These are phyloP conservation scores for Ganoderma multipileum DNA, from an alignment of 1,284 basidiomycete species.

Conservation along the genomic window DNA sequence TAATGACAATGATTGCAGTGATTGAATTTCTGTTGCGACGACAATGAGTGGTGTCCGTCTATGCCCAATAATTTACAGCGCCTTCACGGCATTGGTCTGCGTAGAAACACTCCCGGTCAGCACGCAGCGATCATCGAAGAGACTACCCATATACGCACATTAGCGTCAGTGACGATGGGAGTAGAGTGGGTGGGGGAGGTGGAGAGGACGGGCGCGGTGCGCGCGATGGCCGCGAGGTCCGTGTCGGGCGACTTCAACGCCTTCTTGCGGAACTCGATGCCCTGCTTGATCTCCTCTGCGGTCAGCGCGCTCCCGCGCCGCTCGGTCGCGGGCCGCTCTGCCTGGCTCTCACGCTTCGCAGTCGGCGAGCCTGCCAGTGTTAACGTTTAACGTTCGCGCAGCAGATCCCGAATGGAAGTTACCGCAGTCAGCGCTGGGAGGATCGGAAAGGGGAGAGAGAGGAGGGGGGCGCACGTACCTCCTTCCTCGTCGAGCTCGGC, in stretches of 20 bases:
- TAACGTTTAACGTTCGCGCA: too few relatives aligned
- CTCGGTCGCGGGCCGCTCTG: constrained; percentile 23
- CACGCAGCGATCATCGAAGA: not conserved
- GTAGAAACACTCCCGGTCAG: not conserved
- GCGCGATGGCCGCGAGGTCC: constrained; percentile 81
- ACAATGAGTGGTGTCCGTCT: constrained; percentile 9
- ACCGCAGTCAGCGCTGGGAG: constrained; percentile 1
- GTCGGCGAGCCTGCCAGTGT: constrained; percentile 13
- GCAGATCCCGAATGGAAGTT: constrained; percentile 2
- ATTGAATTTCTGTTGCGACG: constrained; percentile 8
- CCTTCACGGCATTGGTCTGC: constrained; percentile 22
- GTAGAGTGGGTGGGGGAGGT: constrained; percentile 59
- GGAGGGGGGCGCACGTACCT: constrained; percentile 20
- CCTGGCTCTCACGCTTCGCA: constrained; percentile 17
- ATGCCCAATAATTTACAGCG: constrained; percentile 23
- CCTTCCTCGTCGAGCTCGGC: constrained; percentile 46
- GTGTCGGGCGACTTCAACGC: constrained; percentile 68
- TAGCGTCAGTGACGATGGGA: constrained; percentile 46
- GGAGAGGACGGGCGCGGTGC: constrained; percentile 79
- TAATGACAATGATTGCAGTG: constrained; percentile 8
- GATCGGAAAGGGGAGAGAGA: not conserved
- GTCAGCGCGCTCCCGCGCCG: constrained; percentile 51
- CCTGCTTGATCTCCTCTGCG: constrained; percentile 71
- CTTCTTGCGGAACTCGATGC: constrained; percentile 70
- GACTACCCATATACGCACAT: constrained; percentile 42